Percentiles rank a stretch among this genome's conserved stretches.
Conservation (phyloP, 495 filamentous ascomycete species). For the Friedmanniomyces simplex region DNA sequence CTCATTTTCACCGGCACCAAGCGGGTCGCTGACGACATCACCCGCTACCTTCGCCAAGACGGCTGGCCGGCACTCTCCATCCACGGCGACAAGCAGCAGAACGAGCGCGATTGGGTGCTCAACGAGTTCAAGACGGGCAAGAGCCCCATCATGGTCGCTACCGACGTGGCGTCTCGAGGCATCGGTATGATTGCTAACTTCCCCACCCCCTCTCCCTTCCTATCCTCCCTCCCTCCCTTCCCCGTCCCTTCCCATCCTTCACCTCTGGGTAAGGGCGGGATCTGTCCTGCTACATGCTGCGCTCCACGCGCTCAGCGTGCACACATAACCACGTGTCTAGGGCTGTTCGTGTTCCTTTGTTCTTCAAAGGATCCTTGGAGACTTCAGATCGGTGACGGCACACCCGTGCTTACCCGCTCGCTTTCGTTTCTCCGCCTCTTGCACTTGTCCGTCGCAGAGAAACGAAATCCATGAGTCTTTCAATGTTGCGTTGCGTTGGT, state of each 20-base stretch:
- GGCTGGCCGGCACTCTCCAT: conserved; percentile 98
- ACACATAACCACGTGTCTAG: conserved; percentile 72
- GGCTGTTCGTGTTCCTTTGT: conserved; percentile 67
- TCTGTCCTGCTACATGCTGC: conserved; percentile 19
- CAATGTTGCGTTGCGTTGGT: conserved; percentile 18
- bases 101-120: conserved; percentile 98
- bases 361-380: conserved; percentile 77
- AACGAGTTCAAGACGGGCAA: conserved; percentile 98
- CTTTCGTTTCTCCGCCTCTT: conserved; percentile 57
- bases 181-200: conserved; percentile 90
- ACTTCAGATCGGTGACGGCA: conserved; percentile 57
- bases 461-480: conserved; percentile 58
- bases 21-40: conserved; percentile 96
- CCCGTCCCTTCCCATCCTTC: conserved; percentile 21
- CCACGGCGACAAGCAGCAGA: conserved; percentile 98
- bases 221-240: conserved; percentile 33
- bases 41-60: conserved; percentile 95
- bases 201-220: conserved; percentile 24
- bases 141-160: conserved; percentile 94
- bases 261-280: conserved; percentile 46
- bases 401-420: conserved; percentile 54
- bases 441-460: conserved; percentile 49
- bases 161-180: conserved; percentile 96
- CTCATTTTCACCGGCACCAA: conserved; percentile 97
- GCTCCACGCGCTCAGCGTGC: conserved; percentile 59